Evolutionary conservation across 306 rosid genomes (phyloP).

Genomic region (Malus asiatica): DNA sequence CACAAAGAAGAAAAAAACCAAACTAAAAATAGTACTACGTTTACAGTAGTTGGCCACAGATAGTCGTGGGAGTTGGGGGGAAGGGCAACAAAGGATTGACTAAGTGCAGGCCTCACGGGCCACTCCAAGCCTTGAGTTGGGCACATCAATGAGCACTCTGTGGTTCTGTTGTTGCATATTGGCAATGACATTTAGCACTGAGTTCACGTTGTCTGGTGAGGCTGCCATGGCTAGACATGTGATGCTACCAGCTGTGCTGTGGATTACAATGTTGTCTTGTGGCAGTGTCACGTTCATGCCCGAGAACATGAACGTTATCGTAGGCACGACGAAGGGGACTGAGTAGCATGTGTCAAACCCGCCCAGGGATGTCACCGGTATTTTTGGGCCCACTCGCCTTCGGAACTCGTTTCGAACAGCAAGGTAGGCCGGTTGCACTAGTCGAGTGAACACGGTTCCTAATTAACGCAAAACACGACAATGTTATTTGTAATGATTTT

Average conservation of each 20-base stretch:
- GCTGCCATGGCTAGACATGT: conserved; percentile 82
- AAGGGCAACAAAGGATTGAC: background rate
- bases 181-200: conserved; percentile 84
- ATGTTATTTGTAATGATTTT: background rate
- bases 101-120: conserved; percentile 76
- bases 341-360: conserved; percentile 93
- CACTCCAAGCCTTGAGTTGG: conserved; percentile 79
- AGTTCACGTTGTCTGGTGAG: conserved; percentile 78
- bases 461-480: background rate
- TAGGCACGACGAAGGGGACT: conserved; percentile 56
- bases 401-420: conserved; percentile 75
- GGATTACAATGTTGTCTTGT: conserved; percentile 64
- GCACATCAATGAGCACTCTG: conserved; percentile 67
- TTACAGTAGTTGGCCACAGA: background rate
- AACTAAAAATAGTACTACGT: background rate
- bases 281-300: conserved; percentile 91
- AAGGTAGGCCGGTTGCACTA: conserved; percentile 59
- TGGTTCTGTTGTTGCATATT: conserved; percentile 95
- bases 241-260: conserved; percentile 56
- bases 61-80: background rate
- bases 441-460: conserved; percentile 89
- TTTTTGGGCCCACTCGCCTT: conserved; percentile 33
- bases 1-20: background rate
- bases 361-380: conserved; percentile 50
- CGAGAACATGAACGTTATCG: conserved; percentile 66